These are phyloP conservation scores for Colletotrichum aenigma DNA, from an alignment of 2,329 filamentous ascomycete species.

Conservation along the genomic window DNA sequence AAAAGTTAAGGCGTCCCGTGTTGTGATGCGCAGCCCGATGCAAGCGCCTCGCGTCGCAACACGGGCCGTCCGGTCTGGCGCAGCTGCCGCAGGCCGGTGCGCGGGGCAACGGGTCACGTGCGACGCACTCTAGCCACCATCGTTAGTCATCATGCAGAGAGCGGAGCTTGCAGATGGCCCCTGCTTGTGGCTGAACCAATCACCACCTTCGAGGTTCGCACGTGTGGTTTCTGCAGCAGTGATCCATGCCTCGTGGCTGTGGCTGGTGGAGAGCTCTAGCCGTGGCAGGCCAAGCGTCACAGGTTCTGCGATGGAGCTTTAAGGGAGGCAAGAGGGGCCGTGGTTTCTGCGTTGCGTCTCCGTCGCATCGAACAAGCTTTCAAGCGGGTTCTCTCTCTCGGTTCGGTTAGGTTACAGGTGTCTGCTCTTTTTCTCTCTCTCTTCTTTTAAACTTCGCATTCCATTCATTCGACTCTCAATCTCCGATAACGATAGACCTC, in stretches of 20 bases:
- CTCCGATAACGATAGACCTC: not conserved
- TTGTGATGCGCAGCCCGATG: slow-evolving; percentile 12
- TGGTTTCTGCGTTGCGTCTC: not conserved
- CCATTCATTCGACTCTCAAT: not conserved
- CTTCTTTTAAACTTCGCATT: not conserved
- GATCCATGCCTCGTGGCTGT: not conserved
- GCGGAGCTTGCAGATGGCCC: not conserved
- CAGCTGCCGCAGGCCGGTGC: slow-evolving; percentile 5
- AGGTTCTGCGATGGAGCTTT: slow-evolving; percentile 4
- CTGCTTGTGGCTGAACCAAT: slow-evolving; percentile 2
- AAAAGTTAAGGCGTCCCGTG: not conserved
- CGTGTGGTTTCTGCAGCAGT: not conserved
- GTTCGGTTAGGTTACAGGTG: not conserved
- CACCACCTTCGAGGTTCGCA: not conserved
- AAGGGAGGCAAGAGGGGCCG: not conserved
- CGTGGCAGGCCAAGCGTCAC: slow-evolving; percentile 2
- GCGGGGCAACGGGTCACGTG: slow-evolving; percentile 20
- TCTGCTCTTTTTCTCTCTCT: not conserved
- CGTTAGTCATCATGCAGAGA: not conserved
- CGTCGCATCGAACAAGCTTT: slow-evolving; percentile 16
- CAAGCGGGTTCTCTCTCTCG: slow-evolving; percentile 13
- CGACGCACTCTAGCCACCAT: too few species aligned
- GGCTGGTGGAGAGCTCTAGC: slow-evolving; percentile 15
- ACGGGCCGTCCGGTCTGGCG: not conserved
- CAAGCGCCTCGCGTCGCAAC: slow-evolving; percentile 7